Percentiles rank a stretch among this genome's conserved stretches.
phyloP scores from a whole-genome alignment of 176 grass and related monocot species.

The Cymbopogon citratus region DNA sequence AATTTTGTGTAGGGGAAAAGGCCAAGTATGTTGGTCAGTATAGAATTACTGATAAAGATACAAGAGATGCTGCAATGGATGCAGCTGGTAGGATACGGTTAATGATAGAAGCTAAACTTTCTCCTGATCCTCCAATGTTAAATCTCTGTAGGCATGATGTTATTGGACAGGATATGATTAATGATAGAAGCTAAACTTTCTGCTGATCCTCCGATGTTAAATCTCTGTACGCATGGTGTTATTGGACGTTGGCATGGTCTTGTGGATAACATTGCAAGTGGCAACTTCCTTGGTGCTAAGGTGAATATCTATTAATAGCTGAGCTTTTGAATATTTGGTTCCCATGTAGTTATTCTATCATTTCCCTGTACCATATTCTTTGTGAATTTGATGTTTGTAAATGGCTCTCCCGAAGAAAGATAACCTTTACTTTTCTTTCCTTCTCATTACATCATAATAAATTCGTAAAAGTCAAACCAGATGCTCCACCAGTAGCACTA shows the following conservation, averaged over 20 bases:
- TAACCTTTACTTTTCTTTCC: background rate
- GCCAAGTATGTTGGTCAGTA: constrained; percentile 67
- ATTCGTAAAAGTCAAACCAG: background rate
- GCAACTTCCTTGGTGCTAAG: constrained; percentile 98
- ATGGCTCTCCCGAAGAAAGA: background rate
- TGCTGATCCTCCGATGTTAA: constrained; percentile 89
- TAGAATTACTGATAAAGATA: constrained; percentile 76
- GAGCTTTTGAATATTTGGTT: background rate
- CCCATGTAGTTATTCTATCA: background rate
- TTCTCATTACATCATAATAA: background rate
- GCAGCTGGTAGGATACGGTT: constrained; percentile 80
- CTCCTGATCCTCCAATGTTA: constrained; percentile 90
- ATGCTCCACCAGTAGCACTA: background rate
- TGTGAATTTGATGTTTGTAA: background rate
- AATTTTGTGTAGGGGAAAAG: constrained; percentile 60
- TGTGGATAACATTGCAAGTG: constrained; percentile 81
- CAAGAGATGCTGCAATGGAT: constrained; percentile 80
- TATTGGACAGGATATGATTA: constrained; percentile 63
- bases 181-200: constrained; percentile 93
- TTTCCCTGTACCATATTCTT: background rate
- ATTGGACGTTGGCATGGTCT: constrained; percentile 70
- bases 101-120: constrained; percentile 89
- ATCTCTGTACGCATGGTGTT: constrained; percentile 75
- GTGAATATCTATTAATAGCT: constrained; percentile 32
- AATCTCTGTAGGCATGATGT: constrained; percentile 81